Evolutionary conservation across 2,329 filamentous ascomycete species (phyloP).

Genomic region (Epichloe amarillans): DNA sequence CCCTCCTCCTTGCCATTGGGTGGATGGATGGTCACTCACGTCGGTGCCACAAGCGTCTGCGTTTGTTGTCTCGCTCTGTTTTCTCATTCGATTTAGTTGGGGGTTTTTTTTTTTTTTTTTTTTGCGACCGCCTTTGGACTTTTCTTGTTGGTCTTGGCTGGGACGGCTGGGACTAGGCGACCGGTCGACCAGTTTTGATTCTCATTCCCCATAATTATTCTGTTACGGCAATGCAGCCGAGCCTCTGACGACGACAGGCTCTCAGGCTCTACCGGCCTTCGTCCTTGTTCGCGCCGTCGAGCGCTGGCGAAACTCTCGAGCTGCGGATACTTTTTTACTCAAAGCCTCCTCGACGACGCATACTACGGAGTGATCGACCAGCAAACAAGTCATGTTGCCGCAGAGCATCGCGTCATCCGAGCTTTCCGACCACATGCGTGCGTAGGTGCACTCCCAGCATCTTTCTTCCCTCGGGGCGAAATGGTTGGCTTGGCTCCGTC

Average conservation of each 20-base stretch:
- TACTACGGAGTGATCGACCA: not conserved
- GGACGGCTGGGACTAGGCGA: not conserved
- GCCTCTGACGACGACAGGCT: not conserved
- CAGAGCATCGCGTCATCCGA: not conserved
- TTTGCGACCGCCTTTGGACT: not conserved
- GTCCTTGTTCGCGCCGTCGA: not conserved
- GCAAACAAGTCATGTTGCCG: not conserved
- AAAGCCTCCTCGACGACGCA: not conserved
- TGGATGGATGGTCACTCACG: not conserved
- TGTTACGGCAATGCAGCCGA: not conserved
- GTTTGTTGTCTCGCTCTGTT: slow-evolving; percentile 8
- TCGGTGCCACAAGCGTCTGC: slow-evolving; percentile 1
- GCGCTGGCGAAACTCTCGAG: not conserved
- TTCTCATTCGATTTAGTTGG: slow-evolving; percentile 2
- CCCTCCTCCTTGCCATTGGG: not conserved
- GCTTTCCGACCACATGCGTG: not conserved
- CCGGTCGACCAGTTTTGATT: not conserved
- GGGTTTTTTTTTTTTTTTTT: not conserved
- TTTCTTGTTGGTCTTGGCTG: not conserved
- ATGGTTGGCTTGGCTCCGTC: not conserved
- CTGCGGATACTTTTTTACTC: not conserved
- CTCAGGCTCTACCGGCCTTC: not conserved
- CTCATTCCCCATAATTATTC: not conserved
- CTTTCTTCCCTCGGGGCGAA: not conserved
- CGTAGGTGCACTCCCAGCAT: not conserved